A percentile compares a stretch with the other conserved stretches of the same genome.
phyloP scores from a whole-genome alignment of 2,329 filamentous ascomycete species.

The Pseudogymnoascus sp. region DNA sequence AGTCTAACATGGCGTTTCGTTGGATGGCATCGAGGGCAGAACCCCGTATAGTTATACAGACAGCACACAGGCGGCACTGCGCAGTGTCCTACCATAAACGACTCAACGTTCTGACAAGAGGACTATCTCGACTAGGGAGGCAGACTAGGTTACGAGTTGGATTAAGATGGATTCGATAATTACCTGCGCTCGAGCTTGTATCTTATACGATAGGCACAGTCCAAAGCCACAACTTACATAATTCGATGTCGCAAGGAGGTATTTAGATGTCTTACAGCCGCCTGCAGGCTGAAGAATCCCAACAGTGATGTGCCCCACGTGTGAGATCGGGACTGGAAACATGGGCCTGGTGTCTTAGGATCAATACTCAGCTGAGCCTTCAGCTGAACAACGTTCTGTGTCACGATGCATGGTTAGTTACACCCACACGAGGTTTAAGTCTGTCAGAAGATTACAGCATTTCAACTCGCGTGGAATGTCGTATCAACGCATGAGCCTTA shows the following conservation, averaged over 20 bases:
- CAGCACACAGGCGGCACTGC: neutral
- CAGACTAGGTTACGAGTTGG: neutral
- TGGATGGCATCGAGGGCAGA: neutral
- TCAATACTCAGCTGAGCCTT: conserved; percentile 2
- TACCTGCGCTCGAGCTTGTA: neutral
- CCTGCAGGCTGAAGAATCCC: neutral
- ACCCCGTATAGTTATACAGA: conserved; percentile 2
- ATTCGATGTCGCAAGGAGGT: neutral
- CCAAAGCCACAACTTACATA: neutral
- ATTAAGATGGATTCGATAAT: neutral
- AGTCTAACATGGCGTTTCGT: neutral
- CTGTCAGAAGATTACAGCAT: neutral
- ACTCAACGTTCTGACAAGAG: neutral
- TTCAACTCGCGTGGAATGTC: neutral
- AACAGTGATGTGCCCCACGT: neutral
- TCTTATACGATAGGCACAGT: neutral
- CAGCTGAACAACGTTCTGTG: neutral
- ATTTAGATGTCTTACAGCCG: neutral
- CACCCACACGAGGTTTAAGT: neutral
- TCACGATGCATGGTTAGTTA: neutral
- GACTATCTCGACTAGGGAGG: neutral
- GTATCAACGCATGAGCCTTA: neutral
- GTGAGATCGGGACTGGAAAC: conserved; percentile 3
- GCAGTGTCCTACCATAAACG: neutral
- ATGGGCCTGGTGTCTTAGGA: neutral